A percentile compares a stretch with the other conserved stretches of the same genome.
Conservation (phyloP, 2,329 filamentous ascomycete genomes). For the Botrytis byssoidea region DNA sequence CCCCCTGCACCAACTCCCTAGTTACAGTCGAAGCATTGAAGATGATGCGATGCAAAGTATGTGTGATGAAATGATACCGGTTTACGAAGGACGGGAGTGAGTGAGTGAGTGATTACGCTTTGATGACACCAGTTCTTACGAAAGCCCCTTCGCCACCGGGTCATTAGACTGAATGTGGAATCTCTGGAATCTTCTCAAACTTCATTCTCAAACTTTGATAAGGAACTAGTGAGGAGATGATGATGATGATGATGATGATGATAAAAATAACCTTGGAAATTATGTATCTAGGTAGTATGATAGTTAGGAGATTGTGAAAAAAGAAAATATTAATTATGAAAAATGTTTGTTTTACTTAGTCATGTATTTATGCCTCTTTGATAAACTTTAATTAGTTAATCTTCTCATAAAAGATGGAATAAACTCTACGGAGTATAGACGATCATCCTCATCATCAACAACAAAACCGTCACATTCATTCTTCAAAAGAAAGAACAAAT, state of each 20-base stretch:
- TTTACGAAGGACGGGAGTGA: neutral
- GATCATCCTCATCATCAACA: neutral
- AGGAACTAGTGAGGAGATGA: too few species aligned
- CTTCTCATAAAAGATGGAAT: neutral
- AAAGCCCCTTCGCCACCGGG: slow-evolving; percentile 7
- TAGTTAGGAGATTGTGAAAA: neutral
- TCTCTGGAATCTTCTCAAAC: neutral
- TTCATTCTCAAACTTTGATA: neutral
- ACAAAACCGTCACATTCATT: neutral
- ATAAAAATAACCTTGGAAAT: neutral
- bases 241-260: too few species aligned
- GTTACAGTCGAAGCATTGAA: neutral
- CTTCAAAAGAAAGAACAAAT: neutral
- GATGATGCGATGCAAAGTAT: neutral
- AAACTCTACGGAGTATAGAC: neutral
- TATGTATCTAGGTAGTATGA: neutral
- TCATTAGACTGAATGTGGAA: neutral
- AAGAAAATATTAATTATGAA: neutral
- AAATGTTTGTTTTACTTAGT: too few species aligned
- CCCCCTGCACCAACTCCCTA: neutral
- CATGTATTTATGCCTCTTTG: too few species aligned
- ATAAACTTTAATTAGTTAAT: neutral
- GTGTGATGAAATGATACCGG: neutral
- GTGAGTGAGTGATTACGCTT: neutral
- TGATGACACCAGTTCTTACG: slow-evolving; percentile 3